Evolutionary conservation across 164 flowering plant genomes (phyloP), one percentile per base, ranked within the genome.

Genomic region (Aristolochia contorta): DNA sequence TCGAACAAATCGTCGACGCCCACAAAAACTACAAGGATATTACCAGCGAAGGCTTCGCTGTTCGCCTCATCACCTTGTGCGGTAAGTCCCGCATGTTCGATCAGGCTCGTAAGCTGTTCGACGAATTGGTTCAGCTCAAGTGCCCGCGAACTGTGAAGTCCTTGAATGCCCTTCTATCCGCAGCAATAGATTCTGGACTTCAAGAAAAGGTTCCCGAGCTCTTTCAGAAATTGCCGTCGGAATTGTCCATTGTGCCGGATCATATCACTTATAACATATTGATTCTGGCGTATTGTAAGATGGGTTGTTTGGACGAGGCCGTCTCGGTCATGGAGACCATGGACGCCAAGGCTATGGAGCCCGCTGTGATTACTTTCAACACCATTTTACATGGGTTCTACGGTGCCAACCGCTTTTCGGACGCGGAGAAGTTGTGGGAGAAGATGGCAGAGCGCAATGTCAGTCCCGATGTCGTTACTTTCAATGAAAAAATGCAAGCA

Each of bases 81-180:
- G 81, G 81, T 0, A 56, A 67, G 57, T 46, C 78, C 7, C 72
- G 73, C 14, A 77, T 81, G 83, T 75, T 74, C 41, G 71, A 78
- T 0, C 68, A 76, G 27, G 88, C 88, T n/a, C 62, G 43, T 62
- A 69, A 81, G 21, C 18, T 74, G 78, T 81, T 81, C 64, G 86
- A 81, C 20, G 79, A 83, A 79, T 66, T 83, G 81, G 80, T 85
- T 3, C 61, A 68, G 8, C 58, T 66, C 15, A 73, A 75, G 5
- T 76, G 81, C 62, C 52, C 58, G 19, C 70, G 80, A 2, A 76
- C 81, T 12, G 71, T 73, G 19, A 57, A 41, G 37, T 79, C 79
- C 0, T 48, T 84, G 30, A 84, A 84, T 59, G 84, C 86, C 52
- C 71, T 84, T 47, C 50, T 84, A 56, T 56, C 59, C 10, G 81